These are phyloP conservation scores for Claviceps pusilla DNA, from an alignment of 2,329 filamentous ascomycete species.

Conservation along the genomic window DNA sequence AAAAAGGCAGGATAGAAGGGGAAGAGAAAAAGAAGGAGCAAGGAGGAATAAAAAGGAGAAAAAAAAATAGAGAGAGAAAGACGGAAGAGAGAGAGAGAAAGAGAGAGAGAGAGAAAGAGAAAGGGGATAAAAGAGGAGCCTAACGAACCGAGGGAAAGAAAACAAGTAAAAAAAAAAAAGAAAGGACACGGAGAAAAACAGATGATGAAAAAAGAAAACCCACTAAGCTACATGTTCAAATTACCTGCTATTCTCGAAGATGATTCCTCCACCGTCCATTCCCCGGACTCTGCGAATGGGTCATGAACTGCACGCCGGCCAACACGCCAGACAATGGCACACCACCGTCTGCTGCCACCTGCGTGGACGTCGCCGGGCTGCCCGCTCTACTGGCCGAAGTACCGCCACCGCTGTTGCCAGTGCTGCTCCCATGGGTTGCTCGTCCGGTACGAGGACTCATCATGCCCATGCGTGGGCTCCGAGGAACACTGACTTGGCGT, in stretches of 20 bases:
- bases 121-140: too few species aligned
- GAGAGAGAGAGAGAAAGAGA: too few species aligned
- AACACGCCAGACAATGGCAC: slow-evolving; percentile 10
- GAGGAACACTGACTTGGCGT: slow-evolving; percentile 39
- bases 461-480: slow-evolving; percentile 38
- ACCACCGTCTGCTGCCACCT: slow-evolving; percentile 14
- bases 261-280: slow-evolving; percentile 21
- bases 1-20: background rate
- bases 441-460: slow-evolving; percentile 33
- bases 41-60: too few species aligned
- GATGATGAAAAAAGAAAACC: background rate
- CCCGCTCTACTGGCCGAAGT: slow-evolving; percentile 31
- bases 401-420: slow-evolving; percentile 16
- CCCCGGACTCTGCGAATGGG: slow-evolving; percentile 15
- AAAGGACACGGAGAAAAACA: background rate
- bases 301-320: slow-evolving; percentile 25
- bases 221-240: background rate
- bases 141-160: too few species aligned
- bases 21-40: background rate
- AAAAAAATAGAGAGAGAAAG: too few species aligned
- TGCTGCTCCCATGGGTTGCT: slow-evolving; percentile 6
- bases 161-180: background rate
- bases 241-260: slow-evolving; percentile 22
- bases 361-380: slow-evolving; percentile 28
- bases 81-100: too few species aligned